These are phyloP conservation scores for Macroventuria anomochaeta DNA, from an alignment of 2,329 filamentous ascomycete genomes.

Conservation along the genomic window DNA sequence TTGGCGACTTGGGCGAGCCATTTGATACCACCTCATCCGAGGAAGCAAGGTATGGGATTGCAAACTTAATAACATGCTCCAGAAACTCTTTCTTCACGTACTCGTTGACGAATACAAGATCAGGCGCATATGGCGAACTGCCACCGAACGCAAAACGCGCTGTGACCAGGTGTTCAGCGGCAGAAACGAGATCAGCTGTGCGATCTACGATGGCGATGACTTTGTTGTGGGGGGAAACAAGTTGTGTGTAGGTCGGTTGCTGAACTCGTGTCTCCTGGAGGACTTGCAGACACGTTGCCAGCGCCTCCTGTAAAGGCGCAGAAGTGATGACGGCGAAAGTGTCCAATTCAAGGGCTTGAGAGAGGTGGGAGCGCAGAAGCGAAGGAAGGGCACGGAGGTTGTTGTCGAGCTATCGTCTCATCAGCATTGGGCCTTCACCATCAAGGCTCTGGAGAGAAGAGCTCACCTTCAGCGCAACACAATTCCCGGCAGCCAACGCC, in stretches of 20 bases:
- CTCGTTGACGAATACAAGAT: conserved; percentile 70
- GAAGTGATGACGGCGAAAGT: conserved; percentile 55
- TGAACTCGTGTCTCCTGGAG: conserved; percentile 36
- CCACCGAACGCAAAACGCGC: conserved; percentile 64
- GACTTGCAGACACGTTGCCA: conserved; percentile 39
- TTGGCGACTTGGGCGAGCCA: conserved; percentile 13
- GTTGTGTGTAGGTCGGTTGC: conserved; percentile 34
- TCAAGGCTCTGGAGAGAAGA: background rate
- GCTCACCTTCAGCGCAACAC: conserved; percentile 57
- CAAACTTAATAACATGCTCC: conserved; percentile 54
- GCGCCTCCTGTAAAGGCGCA: conserved; percentile 35
- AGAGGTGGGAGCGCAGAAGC: conserved; percentile 50
- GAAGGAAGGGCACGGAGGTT: conserved; percentile 46
- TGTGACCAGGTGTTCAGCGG: conserved; percentile 60
- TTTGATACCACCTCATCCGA: conserved; percentile 16
- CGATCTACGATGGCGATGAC: conserved; percentile 67
- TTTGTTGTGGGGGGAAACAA: conserved; percentile 46
- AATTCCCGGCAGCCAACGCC: conserved; percentile 60
- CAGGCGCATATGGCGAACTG: conserved; percentile 66
- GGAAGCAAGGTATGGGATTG: conserved; percentile 37
- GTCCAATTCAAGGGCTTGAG: conserved; percentile 55
- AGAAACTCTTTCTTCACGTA: conserved; percentile 64
- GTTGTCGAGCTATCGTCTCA: conserved; percentile 47
- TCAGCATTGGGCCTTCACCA: background rate
- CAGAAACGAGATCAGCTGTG: conserved; percentile 60